These are phyloP conservation scores for Lactuca sativa DNA, from an alignment of 129 eudicot genomes.

Conservation along the genomic window DNA sequence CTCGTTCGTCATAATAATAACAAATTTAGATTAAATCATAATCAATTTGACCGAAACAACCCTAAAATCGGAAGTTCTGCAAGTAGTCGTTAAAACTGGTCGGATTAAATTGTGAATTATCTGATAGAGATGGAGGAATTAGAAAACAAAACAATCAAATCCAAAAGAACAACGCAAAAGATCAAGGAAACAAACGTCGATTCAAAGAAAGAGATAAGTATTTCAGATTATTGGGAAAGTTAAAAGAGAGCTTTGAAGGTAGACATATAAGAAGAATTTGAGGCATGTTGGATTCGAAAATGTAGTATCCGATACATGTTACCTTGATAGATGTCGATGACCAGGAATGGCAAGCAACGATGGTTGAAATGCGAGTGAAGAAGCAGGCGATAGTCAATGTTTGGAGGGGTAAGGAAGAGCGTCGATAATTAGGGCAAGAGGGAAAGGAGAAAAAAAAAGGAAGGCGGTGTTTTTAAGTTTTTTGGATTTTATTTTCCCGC, in stretches of 20 bases:
- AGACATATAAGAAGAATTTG: neutral
- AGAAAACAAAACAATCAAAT: neutral
- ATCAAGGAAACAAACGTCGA: constrained; percentile 3
- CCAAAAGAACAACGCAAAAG: neutral
- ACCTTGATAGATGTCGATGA: too few species aligned
- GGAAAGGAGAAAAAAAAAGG: too few species aligned
- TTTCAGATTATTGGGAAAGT: constrained; percentile 21
- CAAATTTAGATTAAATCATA: neutral
- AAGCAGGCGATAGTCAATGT: too few species aligned
- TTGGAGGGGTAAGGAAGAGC: too few species aligned
- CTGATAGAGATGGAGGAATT: neutral
- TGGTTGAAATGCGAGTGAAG: too few species aligned
- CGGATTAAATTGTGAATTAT: constrained; percentile 20
- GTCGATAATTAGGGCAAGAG: too few species aligned
- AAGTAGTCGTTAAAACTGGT: constrained; percentile 25
- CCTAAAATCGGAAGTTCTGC: constrained; percentile 15
- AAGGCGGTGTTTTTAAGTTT: too few species aligned
- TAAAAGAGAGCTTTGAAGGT: constrained; percentile 19
- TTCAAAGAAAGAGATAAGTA: constrained; percentile 6
- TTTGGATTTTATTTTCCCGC: too few species aligned
- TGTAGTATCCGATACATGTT: too few species aligned
- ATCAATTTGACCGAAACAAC: constrained; percentile 5
- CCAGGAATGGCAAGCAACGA: too few species aligned
- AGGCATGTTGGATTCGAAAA: too few species aligned
- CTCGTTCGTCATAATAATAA: constrained; percentile 24